A percentile compares a stretch with the other conserved stretches of the same genome.
Conservation (phyloP, 306 rosid species). For the Pachyrhizus erosus region DNA sequence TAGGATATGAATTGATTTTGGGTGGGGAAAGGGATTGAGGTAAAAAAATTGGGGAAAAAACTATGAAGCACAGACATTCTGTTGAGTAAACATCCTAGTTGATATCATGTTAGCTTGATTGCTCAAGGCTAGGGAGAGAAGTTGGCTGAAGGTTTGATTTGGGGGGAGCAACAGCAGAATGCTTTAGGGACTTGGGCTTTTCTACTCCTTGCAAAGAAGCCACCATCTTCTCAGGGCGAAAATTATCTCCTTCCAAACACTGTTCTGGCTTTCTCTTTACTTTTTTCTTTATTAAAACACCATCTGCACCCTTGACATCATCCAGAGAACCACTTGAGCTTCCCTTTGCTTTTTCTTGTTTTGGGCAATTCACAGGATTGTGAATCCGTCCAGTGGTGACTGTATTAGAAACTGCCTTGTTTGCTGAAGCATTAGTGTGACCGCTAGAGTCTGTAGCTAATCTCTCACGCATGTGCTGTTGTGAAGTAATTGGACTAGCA, state of each 20-base stretch:
- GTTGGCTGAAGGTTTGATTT: constrained; percentile 70
- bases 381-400: constrained; percentile 50
- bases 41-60: neutral
- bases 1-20: constrained; percentile 37
- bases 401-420: constrained; percentile 58
- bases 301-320: constrained; percentile 61
- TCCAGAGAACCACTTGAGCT: constrained; percentile 61
- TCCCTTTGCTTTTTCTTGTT: constrained; percentile 76
- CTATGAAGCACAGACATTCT: constrained; percentile 43
- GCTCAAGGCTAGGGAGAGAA: constrained; percentile 73
- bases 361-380: constrained; percentile 56
- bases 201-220: constrained; percentile 65
- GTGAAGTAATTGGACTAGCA: constrained; percentile 51
- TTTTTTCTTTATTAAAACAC: constrained; percentile 58
- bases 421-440: constrained; percentile 49
- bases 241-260: constrained; percentile 60
- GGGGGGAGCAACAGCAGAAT: constrained; percentile 57
- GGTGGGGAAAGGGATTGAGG: neutral
- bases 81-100: constrained; percentile 49
- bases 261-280: constrained; percentile 74
- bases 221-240: constrained; percentile 55
- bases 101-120: constrained; percentile 77
- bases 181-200: constrained; percentile 62
- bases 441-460: constrained; percentile 62
- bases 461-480: constrained; percentile 63